Evolutionary conservation across 1,284 basidiomycete genomes (phyloP).

Genomic region (Ustilago cynodontis): DNA sequence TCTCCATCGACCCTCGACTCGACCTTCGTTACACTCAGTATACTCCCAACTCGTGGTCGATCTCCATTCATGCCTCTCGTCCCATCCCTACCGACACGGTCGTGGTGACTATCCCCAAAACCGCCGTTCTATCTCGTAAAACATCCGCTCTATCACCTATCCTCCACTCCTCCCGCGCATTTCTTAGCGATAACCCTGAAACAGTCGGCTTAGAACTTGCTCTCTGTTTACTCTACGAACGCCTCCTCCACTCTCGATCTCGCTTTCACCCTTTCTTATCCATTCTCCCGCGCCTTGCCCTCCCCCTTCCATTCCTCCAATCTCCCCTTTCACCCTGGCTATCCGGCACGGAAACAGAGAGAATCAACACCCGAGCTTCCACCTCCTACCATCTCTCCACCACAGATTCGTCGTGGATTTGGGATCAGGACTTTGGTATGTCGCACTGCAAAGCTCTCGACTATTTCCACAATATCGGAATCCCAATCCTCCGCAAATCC

Average conservation of each 20-base stretch:
- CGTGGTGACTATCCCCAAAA: constrained; percentile 43
- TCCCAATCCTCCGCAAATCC: constrained; percentile 22
- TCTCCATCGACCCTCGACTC: constrained; percentile 21
- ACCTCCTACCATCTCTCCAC: constrained; percentile 9
- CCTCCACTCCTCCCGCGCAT: constrained; percentile 16
- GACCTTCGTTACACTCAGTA: constrained; percentile 18
- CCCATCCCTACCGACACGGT: constrained; percentile 17
- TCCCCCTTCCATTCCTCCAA: constrained; percentile 35
- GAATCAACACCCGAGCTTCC: constrained; percentile 21
- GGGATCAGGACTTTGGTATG: constrained; percentile 46
- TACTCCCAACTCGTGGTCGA: constrained; percentile 28
- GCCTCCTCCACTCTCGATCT: constrained; percentile 32
- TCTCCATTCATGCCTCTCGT: constrained; percentile 25
- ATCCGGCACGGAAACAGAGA: constrained; percentile 38
- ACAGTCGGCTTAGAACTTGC: constrained; percentile 51
- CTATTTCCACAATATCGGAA: constrained; percentile 30
- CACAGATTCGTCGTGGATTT: constrained; percentile 7
- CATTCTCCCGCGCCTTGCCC: constrained; percentile 37
- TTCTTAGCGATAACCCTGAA: constrained; percentile 30
- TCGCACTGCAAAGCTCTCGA: constrained; percentile 30
- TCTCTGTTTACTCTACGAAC: constrained; percentile 59
- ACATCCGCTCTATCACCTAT: constrained; percentile 33
- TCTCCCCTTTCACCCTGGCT: constrained; percentile 23
- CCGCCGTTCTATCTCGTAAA: constrained; percentile 45
- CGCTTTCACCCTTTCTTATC: constrained; percentile 46